Conservation (phyloP, 73 alveolate species). For the Stentor roeselii region DNA sequence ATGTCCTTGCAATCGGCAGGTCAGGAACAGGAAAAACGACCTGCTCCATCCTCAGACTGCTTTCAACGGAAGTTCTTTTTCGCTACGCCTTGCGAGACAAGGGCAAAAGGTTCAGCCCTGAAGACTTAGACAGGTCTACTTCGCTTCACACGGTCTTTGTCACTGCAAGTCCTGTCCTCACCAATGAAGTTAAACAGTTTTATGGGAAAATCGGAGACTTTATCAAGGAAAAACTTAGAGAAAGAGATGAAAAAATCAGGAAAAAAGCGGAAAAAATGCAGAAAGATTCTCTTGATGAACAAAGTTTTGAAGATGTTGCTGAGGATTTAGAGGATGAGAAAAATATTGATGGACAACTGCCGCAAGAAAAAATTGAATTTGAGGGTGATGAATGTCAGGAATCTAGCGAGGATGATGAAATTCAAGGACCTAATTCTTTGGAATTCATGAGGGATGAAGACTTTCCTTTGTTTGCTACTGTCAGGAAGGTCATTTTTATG, state of each 20-base stretch:
- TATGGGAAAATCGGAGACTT: conserved; percentile 49
- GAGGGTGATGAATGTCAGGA: not conserved
- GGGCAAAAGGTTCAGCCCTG: conserved; percentile 14
- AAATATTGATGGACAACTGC: not conserved
- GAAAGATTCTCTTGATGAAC: conserved; percentile 1
- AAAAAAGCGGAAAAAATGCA: not conserved
- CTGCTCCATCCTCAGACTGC: conserved; percentile 46
- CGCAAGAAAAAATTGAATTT: not conserved
- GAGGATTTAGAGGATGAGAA: not conserved
- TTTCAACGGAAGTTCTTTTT: conserved; percentile 50
- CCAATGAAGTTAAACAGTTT: conserved; percentile 82
- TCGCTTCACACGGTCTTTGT: conserved; percentile 63
- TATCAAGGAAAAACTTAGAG: conserved; percentile 45
- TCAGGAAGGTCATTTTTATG: conserved; percentile 64
- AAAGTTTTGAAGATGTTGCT: conserved; percentile 18
- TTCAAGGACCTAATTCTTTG: not conserved
- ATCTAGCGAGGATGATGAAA: not conserved
- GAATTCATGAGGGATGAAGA: conserved; percentile 16
- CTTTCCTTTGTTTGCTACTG: conserved; percentile 71
- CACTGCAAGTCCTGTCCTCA: conserved; percentile 85
- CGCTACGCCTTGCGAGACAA: conserved; percentile 23
- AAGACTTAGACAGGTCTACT: conserved; percentile 45
- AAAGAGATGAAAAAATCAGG: conserved; percentile 32
- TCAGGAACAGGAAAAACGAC: conserved; percentile 83
- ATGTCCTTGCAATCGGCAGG: conserved; percentile 61